Conservation (phyloP, 306 rosid genomes). For the Oxytropis ochrocephala region DNA sequence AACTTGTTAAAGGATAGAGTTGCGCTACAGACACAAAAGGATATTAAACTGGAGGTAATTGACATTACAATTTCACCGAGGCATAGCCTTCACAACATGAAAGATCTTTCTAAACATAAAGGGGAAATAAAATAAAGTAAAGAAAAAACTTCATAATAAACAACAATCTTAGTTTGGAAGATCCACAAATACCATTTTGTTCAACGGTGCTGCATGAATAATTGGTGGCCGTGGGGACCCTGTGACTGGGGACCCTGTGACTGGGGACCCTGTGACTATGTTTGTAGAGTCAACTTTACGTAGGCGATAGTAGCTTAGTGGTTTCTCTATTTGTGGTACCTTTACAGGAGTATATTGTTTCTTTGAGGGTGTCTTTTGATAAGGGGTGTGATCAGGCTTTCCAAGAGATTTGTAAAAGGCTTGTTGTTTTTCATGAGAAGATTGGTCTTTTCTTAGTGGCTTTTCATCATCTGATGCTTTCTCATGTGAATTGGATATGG, state of each 20-base stretch:
- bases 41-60: too few species aligned
- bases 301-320: too few species aligned
- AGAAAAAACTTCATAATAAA: not conserved
- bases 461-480: not conserved
- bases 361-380: not conserved
- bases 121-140: not conserved
- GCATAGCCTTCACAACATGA: not conserved
- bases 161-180: not conserved
- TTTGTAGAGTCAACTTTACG: too few species aligned
- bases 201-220: not conserved
- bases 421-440: not conserved
- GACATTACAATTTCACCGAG: too few species aligned
- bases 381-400: not conserved
- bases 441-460: not conserved
- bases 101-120: not conserved
- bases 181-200: not conserved
- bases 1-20: too few species aligned
- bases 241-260: too few species aligned
- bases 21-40: too few species aligned
- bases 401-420: not conserved
- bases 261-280: too few species aligned
- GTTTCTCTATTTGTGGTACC: not conserved
- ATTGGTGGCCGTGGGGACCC: too few species aligned
- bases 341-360: not conserved
- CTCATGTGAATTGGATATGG: not conserved